Base-by-base conservation (phyloP, 2,329 filamentous ascomycete genomes). In the Mycosphaerella sp. region DNA sequence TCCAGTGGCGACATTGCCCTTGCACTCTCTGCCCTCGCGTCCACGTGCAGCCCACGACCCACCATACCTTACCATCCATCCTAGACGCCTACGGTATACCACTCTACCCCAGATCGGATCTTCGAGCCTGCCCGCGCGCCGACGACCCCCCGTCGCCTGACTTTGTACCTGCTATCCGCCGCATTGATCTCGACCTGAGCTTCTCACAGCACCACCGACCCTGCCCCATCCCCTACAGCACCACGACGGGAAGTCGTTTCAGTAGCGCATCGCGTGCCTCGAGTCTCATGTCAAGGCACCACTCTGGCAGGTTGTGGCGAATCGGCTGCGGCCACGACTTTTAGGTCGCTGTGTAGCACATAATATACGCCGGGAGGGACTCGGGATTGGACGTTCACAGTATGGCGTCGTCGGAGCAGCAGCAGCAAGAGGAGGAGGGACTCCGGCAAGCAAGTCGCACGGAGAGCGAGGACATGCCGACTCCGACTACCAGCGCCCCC, bases 301-400 rank as follows among this genome's bases (percentile, higher is more conserved):
- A 26, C 40, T 42, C 21, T 12, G 17, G 9, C 14, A 40, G 40
- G 23, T 50, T 38, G 48, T 50, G 48, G 48, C 48, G 17, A 51
- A 17, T 12, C 26, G 48, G 48, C 48, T 44, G 36, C 48, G 48
- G 40, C 48, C 41, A 51, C 40, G 48, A 43, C 48, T 51, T 51
- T 51, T 51, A 51, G 48, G 48, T 51, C 48, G 48, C 38, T 23
- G 14, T 26, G 10, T 44, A 12, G 41, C 17, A 11, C 4, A 21
- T 26, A 11, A 12, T 9, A 26, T 6, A 44, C 10, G 10, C 7
- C 21, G 8, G 41, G 26, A 26, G 26, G 26, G 26, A 26, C 26
- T 6, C 17, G 8, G n/a, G 7, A 14, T 21, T 51, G 48, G 21
- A 26, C 21, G 46, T 36, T 23, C 29, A 21, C 46, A 48, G 11